Base-by-base conservation (phyloP, 164 flowering plant genomes). In the Berberis vulgaris region DNA sequence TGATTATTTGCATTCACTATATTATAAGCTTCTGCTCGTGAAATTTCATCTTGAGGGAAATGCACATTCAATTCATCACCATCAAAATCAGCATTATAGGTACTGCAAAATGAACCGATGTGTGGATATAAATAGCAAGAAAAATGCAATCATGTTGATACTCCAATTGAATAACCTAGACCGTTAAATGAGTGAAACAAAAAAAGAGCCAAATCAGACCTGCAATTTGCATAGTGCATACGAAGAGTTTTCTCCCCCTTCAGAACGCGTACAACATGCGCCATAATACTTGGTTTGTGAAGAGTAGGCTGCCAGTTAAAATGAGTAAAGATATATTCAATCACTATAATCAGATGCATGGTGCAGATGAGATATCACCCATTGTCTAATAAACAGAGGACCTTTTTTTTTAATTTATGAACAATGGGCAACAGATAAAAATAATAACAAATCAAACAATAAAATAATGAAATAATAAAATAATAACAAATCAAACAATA, bases 1-100 rank as follows among this genome's bases (percentile, higher is more conserved):
- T 94, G 99, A 63, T 91, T 81, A 74, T 94, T 86, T 53, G 99
- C 99, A 82, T 94, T 87, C 9, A 87, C 95, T 78, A 94, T 89
- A 68, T 87, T 83, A 69, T 81, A 83, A 46, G 86, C 96, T 80
- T 94, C 99, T 44, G 99, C 85, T 67, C 99, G 96, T 40, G 99
- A 89, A 72, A 94, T 83, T 81, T 94, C 99, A 80, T 94, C 99
- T 89, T 94, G 99, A 5, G 99, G 99, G 26, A 94, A 86, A 76
- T 94, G 99, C 61, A 91, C 99, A 82, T 94, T 94, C 81, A 94
- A 91, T 73, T 94, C 99, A 81, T 94, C 99, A 41, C 99, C 99
- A 72, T 94, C 99, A 85, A 94, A 94, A 81, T 94, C 97, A 75
- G 99, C 99, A 86, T 94, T 94, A 55, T 86, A 94, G 9, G 97